Evolutionary conservation across 2,329 filamentous ascomycete species (phyloP).

Genomic region (Akanthomyces uredinophilus): DNA sequence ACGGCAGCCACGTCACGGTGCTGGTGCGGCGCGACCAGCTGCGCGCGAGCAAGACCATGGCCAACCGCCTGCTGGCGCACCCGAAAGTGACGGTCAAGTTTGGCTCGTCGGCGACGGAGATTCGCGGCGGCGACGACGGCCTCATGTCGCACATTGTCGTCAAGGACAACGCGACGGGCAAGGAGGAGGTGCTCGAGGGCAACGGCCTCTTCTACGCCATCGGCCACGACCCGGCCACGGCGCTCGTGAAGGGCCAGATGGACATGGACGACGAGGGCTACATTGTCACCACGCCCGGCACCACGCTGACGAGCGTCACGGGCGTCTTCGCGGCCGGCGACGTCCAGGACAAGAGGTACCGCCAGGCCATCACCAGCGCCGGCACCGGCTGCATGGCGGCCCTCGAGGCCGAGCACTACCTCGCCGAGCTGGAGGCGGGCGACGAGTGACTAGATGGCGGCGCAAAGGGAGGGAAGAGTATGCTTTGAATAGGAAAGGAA

Average conservation of each 20-base stretch:
- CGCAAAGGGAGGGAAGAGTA: background rate
- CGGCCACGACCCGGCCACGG: slow-evolving; percentile 89
- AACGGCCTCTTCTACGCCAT: slow-evolving; percentile 97
- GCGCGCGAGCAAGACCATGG: slow-evolving; percentile 88
- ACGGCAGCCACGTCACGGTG: slow-evolving; percentile 90
- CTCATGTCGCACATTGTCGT: slow-evolving; percentile 86
- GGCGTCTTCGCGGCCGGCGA: slow-evolving; percentile 96
- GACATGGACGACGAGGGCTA: slow-evolving; percentile 88
- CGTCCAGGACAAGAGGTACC: slow-evolving; percentile 97
- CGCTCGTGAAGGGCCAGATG: slow-evolving; percentile 85
- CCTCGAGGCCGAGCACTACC: slow-evolving; percentile 89
- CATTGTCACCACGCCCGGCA: slow-evolving; percentile 82
- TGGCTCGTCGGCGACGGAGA: slow-evolving; percentile 75
- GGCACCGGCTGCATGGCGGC: slow-evolving; percentile 94
- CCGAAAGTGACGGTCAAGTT: slow-evolving; percentile 88
- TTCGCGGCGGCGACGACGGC: slow-evolving; percentile 77
- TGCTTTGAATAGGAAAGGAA: slow-evolving; percentile 1
- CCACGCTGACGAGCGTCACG: slow-evolving; percentile 78
- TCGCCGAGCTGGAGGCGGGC: slow-evolving; percentile 64
- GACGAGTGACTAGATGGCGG: slow-evolving; percentile 20
- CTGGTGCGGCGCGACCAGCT: slow-evolving; percentile 84
- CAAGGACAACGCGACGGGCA: slow-evolving; percentile 70
- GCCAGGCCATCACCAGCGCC: slow-evolving; percentile 96
- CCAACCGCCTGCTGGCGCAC: slow-evolving; percentile 72
- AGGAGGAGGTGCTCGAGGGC: slow-evolving; percentile 78